Evolutionary conservation across 805 yeast genomes (phyloP).

Genomic region (Spathaspora hagerdaliae): DNA sequence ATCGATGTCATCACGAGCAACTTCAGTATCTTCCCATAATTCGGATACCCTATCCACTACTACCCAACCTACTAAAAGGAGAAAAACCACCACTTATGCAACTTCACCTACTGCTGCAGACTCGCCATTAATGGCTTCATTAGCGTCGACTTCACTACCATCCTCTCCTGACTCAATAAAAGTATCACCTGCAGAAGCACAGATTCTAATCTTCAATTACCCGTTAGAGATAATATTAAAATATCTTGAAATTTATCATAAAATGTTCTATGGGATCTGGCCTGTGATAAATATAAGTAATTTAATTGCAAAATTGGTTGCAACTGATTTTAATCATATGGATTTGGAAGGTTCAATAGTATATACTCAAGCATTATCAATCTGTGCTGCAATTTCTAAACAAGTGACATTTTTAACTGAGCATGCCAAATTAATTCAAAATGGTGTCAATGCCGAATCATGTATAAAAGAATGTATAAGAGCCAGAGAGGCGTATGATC

Average conservation of each 20-base stretch:
- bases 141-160: background rate
- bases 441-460: constrained; percentile 19
- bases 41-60: too few species aligned
- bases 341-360: constrained; percentile 16
- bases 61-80: too few species aligned
- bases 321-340: background rate
- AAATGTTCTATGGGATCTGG: constrained; percentile 41
- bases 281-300: constrained; percentile 20
- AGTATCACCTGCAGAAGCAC: background rate
- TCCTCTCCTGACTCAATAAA: background rate
- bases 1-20: too few species aligned
- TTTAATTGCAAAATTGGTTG: background rate
- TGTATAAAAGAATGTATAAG: constrained; percentile 1
- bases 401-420: constrained; percentile 17
- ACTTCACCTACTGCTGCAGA: background rate
- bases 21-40: too few species aligned
- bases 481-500: background rate
- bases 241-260: constrained; percentile 28
- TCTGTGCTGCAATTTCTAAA: constrained; percentile 31
- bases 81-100: background rate
- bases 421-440: constrained; percentile 13
- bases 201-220: background rate
- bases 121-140: background rate
- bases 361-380: constrained; percentile 28
- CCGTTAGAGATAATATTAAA: background rate